Conservation (phyloP, 805 yeast genomes). For the Metschnikowia rubicola region DNA sequence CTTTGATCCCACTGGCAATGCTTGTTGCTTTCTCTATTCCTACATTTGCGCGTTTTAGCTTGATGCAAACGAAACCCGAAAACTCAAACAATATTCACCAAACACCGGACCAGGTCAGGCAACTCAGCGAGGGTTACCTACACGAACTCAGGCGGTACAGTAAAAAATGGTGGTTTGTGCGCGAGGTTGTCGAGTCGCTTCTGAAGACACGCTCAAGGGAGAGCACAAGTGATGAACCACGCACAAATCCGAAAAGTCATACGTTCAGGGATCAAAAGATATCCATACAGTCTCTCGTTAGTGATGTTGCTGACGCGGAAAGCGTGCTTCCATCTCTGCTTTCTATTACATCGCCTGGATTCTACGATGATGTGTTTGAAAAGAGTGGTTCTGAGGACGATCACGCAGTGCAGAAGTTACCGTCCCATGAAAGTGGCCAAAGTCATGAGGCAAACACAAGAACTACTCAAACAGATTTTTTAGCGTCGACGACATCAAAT, state of each 20-base stretch:
- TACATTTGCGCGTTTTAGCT: conserved; percentile 10
- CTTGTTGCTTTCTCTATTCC: conserved; percentile 17
- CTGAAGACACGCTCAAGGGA: conserved; percentile 2
- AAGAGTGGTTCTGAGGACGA: conserved; percentile 8
- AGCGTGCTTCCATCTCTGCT: conserved; percentile 13
- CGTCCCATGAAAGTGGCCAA: neutral
- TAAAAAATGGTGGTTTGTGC: conserved; percentile 18
- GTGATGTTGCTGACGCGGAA: conserved; percentile 13
- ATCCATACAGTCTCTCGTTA: conserved; percentile 12
- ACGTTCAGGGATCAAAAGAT: conserved; percentile 2
- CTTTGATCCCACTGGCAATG: conserved; percentile 18
- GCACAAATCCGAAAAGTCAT: neutral
- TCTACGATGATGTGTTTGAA: conserved; percentile 15
- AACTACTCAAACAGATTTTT: neutral
- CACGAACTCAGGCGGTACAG: conserved; percentile 11
- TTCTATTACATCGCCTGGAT: conserved; percentile 18
- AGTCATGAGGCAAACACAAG: neutral
- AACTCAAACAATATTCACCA: neutral
- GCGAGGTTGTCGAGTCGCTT: conserved; percentile 12
- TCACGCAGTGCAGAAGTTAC: neutral
- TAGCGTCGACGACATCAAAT: neutral
- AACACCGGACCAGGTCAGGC: neutral
- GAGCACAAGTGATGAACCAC: neutral
- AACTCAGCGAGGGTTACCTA: conserved; percentile 5
- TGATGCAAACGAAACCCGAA: conserved; percentile 4